Percentiles rank a stretch among this genome's conserved stretches.
These are phyloP conservation scores for Asterochloris sp. DNA, from an alignment of 139 green algal genomes.

Conservation along the genomic window DNA sequence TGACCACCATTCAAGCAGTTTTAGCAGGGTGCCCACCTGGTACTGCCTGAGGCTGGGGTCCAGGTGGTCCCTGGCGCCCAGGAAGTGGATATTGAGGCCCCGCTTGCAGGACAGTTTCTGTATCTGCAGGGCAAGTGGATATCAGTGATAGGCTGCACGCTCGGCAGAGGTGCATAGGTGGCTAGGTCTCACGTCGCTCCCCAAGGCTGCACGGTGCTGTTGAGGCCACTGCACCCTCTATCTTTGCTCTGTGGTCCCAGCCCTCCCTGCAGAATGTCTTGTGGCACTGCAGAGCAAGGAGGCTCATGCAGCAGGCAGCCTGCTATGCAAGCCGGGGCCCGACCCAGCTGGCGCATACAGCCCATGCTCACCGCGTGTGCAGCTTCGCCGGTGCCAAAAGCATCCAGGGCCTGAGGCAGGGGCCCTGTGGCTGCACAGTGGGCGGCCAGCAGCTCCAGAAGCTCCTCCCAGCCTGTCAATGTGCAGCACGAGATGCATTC, in stretches of 20 bases:
- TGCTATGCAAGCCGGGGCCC: no score
- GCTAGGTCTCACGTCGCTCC: not conserved
- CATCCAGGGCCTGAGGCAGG: constrained; percentile 59
- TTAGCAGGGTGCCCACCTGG: constrained; percentile 46
- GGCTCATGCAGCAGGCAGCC: no score
- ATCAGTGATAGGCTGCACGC: not conserved
- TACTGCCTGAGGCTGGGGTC: constrained; percentile 74
- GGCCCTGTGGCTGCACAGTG: constrained; percentile 30
- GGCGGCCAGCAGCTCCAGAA: constrained; percentile 70
- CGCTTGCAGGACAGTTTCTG: not conserved
- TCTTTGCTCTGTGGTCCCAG: no score
- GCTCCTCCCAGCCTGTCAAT: constrained; percentile 79
- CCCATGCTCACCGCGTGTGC: constrained; percentile 37
- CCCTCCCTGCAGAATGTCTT: no score
- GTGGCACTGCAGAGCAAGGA: no score
- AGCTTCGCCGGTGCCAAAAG: constrained; percentile 83
- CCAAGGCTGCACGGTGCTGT: not conserved
- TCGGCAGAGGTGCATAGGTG: no score
- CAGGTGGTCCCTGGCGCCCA: constrained; percentile 86
- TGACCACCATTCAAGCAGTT: no score
- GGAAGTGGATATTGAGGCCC: constrained; percentile 78
- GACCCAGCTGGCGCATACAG: no score
- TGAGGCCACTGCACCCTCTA: no score
- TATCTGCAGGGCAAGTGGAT: not conserved
- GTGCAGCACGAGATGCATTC: not conserved